Evolutionary conservation across 176 grass and related monocot genomes (phyloP).

Genomic region (Phoenix roebelenii): DNA sequence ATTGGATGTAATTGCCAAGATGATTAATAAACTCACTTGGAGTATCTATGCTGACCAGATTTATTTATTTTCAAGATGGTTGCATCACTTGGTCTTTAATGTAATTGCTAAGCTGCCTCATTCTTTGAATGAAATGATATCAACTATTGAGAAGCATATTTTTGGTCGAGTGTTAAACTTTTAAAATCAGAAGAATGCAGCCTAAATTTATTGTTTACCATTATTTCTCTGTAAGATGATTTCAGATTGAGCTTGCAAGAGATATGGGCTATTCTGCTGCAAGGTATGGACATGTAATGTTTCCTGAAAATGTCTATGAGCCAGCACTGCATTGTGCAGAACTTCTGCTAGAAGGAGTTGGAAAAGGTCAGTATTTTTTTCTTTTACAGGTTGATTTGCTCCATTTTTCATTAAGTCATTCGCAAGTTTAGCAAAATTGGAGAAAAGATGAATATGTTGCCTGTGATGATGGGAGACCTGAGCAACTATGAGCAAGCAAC

Average conservation of each 20-base stretch:
- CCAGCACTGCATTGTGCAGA: slow-evolving; percentile 90
- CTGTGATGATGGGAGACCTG: too few relatives aligned
- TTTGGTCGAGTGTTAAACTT: slow-evolving; percentile 7
- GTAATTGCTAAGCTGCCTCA: too few relatives aligned
- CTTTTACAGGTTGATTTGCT: background rate
- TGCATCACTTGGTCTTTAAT: too few relatives aligned
- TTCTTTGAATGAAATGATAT: too few relatives aligned
- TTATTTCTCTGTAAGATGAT: slow-evolving; percentile 29
- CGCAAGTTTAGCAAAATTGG: too few relatives aligned
- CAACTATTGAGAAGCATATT: too few relatives aligned
- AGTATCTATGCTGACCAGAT: too few relatives aligned
- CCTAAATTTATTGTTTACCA: slow-evolving; percentile 41
- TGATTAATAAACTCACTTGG: too few relatives aligned
- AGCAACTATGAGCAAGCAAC: too few relatives aligned
- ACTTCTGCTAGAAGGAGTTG: slow-evolving; percentile 77
- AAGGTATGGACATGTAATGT: slow-evolving; percentile 95
- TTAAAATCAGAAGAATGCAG: slow-evolving; percentile 28
- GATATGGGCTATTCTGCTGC: slow-evolving; percentile 94
- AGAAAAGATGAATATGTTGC: too few relatives aligned
- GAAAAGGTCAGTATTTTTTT: slow-evolving; percentile 46
- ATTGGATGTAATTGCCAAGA: too few relatives aligned
- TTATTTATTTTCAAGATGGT: too few relatives aligned
- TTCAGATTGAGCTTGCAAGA: slow-evolving; percentile 88
- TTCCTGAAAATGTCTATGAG: slow-evolving; percentile 97
- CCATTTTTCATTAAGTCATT: background rate